Evolutionary conservation across 108 stramenopile genomes (phyloP).

Genomic region (Nannochloropsis salina): DNA sequence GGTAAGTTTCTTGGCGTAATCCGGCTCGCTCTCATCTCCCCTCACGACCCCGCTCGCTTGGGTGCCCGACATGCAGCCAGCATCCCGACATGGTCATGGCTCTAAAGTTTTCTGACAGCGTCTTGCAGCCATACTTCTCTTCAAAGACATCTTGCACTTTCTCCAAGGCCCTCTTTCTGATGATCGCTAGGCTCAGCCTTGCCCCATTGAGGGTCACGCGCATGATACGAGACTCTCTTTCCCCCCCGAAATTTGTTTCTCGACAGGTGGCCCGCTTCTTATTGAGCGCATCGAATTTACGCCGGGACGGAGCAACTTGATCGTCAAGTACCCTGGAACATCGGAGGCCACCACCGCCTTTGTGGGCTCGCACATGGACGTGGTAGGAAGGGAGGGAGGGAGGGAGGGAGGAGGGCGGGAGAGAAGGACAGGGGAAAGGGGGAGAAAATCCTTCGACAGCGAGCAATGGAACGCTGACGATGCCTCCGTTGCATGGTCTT

Average conservation of each 20-base stretch:
- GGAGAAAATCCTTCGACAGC: not conserved
- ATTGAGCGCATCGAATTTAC: slow-evolving; percentile 57
- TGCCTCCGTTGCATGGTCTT: too few species aligned
- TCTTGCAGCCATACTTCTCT: too few species aligned
- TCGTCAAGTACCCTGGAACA: slow-evolving; percentile 55
- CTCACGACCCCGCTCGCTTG: too few species aligned
- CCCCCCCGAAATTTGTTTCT: not conserved
- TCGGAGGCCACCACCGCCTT: slow-evolving; percentile 55
- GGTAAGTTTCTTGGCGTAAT: slow-evolving; percentile 22
- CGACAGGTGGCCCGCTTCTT: slow-evolving; percentile 51
- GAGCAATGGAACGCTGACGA: too few species aligned
- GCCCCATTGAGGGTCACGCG: too few species aligned
- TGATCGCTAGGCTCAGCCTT: too few species aligned
- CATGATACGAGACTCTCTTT: not conserved
- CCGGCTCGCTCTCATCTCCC: too few species aligned
- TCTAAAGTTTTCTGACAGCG: too few species aligned
- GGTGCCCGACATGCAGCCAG: too few species aligned
- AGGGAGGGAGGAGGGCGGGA: not conserved
- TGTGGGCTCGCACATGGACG: slow-evolving; percentile 61
- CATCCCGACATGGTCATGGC: too few species aligned
- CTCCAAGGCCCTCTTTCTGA: too few species aligned
- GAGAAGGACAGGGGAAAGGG: not conserved
- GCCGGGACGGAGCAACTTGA: slow-evolving; percentile 59
- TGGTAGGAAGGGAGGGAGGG: slow-evolving; percentile 32
- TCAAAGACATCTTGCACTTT: too few species aligned